These are phyloP conservation scores for Fomitopsis serialis DNA, from an alignment of 768 basidiomycete genomes.

Conservation along the genomic window DNA sequence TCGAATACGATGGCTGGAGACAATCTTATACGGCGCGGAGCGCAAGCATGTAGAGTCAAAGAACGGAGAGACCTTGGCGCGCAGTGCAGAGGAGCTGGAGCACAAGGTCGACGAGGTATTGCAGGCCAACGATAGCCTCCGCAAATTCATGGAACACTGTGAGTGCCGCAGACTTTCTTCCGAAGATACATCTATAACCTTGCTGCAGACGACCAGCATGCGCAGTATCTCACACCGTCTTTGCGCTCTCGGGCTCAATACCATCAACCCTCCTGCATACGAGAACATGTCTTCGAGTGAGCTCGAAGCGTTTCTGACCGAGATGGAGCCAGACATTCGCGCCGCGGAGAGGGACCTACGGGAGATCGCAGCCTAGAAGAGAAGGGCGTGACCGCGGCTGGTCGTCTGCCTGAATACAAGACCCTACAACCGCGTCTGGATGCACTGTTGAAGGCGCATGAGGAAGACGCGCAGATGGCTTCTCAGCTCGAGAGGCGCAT, in stretches of 20 bases:
- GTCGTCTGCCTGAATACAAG: slow-evolving; percentile 67
- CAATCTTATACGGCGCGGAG: slow-evolving; percentile 58
- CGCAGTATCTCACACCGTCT: slow-evolving; percentile 70
- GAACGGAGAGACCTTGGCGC: slow-evolving; percentile 50
- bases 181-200: too few relatives aligned
- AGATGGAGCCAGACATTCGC: slow-evolving; percentile 83
- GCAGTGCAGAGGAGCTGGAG: slow-evolving; percentile 59
- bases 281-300: slow-evolving; percentile 63
- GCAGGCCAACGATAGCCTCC: slow-evolving; percentile 64
- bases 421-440: slow-evolving; percentile 63
- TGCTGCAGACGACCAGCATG: slow-evolving; percentile 77
- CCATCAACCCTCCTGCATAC: slow-evolving; percentile 45
- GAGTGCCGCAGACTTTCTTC: too few relatives aligned
- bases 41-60: slow-evolving; percentile 34
- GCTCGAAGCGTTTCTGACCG: slow-evolving; percentile 62
- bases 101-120: slow-evolving; percentile 50
- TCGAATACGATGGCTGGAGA: slow-evolving; percentile 76
- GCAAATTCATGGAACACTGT: slow-evolving; percentile 75
- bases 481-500: slow-evolving; percentile 61
- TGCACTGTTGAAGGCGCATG: slow-evolving; percentile 48
- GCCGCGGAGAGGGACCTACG: slow-evolving; percentile 77
- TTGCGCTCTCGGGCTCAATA: slow-evolving; percentile 64
- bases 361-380: slow-evolving; percentile 64
- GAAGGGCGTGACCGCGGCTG: slow-evolving; percentile 67
- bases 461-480: slow-evolving; percentile 54